phyloP scores from a whole-genome alignment of 2,329 filamentous ascomycete species.

The Cercospora sp. region DNA sequence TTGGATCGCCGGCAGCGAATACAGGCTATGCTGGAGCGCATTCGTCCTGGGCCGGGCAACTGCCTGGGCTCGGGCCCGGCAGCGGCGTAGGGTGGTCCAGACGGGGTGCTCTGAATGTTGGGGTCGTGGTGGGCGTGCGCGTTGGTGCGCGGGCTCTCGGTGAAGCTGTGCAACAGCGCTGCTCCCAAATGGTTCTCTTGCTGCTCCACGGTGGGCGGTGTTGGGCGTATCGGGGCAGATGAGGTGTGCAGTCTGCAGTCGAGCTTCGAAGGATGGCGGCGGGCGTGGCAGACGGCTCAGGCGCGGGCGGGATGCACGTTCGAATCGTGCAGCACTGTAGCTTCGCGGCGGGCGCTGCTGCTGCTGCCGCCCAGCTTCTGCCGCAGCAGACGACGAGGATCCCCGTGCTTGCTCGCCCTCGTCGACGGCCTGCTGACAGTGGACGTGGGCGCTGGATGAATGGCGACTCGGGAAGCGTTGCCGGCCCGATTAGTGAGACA shows the following conservation, averaged over 20 bases:
- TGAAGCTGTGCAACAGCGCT: conserved; percentile 26
- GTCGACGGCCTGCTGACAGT: not conserved
- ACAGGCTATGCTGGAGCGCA: conserved; percentile 80
- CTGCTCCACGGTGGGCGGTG: conserved; percentile 27
- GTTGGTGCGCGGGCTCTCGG: conserved; percentile 17
- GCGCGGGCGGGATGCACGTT: not conserved
- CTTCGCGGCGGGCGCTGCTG: not conserved
- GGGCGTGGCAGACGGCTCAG: not conserved
- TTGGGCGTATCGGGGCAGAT: not conserved
- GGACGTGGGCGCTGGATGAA: not conserved
- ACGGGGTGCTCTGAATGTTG: conserved; percentile 14
- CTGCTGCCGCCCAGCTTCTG: not conserved
- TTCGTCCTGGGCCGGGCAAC: conserved; percentile 42
- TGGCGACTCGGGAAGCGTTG: not conserved
- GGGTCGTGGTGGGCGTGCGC: conserved; percentile 14
- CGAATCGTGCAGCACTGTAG: not conserved
- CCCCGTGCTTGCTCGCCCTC: not conserved
- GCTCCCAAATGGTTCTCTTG: conserved; percentile 26
- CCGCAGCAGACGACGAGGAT: not conserved
- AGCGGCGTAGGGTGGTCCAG: conserved; percentile 23
- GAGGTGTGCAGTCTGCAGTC: not conserved
- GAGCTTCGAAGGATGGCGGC: not conserved
- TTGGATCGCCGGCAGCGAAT: conserved; percentile 74
- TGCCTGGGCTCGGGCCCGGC: conserved; percentile 35
- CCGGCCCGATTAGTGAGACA: not conserved